phyloP scores from a whole-genome alignment of 441 rosid genomes.

The Erysimum cheiri region DNA sequence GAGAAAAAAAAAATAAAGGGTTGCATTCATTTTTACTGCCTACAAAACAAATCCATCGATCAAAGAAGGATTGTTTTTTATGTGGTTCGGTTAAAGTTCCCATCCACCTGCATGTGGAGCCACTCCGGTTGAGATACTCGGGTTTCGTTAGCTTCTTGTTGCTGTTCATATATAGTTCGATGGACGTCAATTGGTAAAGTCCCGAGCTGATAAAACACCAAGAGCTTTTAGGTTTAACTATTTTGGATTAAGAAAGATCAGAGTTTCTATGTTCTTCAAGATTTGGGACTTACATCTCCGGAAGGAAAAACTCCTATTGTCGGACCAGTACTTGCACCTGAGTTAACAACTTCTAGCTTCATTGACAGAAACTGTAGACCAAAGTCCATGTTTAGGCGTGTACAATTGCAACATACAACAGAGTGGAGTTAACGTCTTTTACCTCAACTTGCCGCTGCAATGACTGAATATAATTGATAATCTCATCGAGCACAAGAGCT shows the following conservation, averaged over 20 bases:
- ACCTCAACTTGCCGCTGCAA: slow-evolving; percentile 80
- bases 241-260: not conserved
- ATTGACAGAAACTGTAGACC: slow-evolving; percentile 66
- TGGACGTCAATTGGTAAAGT: slow-evolving; percentile 61
- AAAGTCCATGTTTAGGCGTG: slow-evolving; percentile 1
- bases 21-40: slow-evolving; percentile 43
- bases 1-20: not conserved
- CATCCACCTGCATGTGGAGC: slow-evolving; percentile 87
- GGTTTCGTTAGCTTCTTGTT: slow-evolving; percentile 64
- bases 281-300: slow-evolving; percentile 55
- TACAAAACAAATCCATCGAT: slow-evolving; percentile 33
- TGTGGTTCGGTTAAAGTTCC: slow-evolving; percentile 57
- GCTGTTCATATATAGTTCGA: slow-evolving; percentile 64
- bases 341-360: slow-evolving; percentile 75
- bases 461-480: slow-evolving; percentile 76
- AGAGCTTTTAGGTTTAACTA: slow-evolving; percentile 6
- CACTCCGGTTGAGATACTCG: slow-evolving; percentile 70
- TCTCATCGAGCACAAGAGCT: slow-evolving; percentile 80
- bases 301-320: slow-evolving; percentile 56
- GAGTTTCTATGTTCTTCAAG: not conserved
- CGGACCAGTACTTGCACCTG: slow-evolving; percentile 53
- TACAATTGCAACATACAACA: not conserved
- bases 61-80: slow-evolving; percentile 31
- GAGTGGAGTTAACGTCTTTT: not conserved
- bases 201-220: slow-evolving; percentile 49